Conservation (phyloP, 1,284 basidiomycete genomes). For the Irpex sp. region DNA sequence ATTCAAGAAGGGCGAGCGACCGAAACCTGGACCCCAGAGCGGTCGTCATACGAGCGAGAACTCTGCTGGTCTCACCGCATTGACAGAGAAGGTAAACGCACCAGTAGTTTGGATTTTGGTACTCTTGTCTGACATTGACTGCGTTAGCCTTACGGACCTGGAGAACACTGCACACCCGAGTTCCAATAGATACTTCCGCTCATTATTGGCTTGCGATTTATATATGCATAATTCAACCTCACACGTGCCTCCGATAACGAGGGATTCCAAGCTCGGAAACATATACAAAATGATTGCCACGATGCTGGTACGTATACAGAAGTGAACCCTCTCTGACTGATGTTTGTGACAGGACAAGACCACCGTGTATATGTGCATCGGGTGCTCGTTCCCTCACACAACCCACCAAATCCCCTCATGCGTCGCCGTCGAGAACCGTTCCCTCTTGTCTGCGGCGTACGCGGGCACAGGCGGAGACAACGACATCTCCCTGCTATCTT, state of each 20-base stretch:
- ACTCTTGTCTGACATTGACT: slow-evolving; percentile 13
- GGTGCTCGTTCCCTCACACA: slow-evolving; percentile 9
- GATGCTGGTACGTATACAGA: neutral
- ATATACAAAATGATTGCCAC: neutral
- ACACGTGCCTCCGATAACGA: neutral
- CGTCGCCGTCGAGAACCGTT: slow-evolving; percentile 12
- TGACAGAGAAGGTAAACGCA: slow-evolving; percentile 68
- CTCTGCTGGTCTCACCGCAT: slow-evolving; percentile 82
- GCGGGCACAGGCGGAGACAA: slow-evolving; percentile 22
- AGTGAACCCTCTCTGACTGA: neutral
- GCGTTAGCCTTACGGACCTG: slow-evolving; percentile 87
- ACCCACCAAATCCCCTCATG: slow-evolving; percentile 25
- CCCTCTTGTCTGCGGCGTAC: slow-evolving; percentile 13
- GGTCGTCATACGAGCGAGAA: slow-evolving; percentile 87
- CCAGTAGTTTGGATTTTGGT: neutral
- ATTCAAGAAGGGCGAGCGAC: slow-evolving; percentile 82
- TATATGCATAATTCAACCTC: neutral
- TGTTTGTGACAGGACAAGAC: neutral
- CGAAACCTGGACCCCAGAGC: slow-evolving; percentile 91
- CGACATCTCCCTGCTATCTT: slow-evolving; percentile 18
- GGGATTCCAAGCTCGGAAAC: neutral
- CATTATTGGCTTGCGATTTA: neutral
- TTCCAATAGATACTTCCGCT: slow-evolving; percentile 57
- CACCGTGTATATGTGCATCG: too few species aligned
- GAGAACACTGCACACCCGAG: slow-evolving; percentile 85